These are phyloP conservation scores for Colletotrichum sp. DNA, from an alignment of 2,329 filamentous ascomycete genomes.

Conservation along the genomic window DNA sequence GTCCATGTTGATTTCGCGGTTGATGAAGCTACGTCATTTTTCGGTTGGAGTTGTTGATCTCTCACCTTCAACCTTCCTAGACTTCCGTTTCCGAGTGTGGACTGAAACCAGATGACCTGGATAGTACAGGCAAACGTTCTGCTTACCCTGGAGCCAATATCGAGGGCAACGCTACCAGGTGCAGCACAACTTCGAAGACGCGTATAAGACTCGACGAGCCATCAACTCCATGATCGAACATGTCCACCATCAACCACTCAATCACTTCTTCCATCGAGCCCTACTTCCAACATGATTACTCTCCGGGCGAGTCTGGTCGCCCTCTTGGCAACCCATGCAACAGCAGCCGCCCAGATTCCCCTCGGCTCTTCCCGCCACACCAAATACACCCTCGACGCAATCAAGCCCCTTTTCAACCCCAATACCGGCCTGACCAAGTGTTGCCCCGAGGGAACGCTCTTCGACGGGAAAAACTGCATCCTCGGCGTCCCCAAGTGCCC, in stretches of 20 bases:
- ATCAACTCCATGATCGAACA: not conserved
- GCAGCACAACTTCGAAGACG: too few species aligned
- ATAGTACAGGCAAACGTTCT: too few species aligned
- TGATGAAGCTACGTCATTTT: not conserved
- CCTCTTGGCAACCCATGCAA: not conserved
- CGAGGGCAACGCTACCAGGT: too few species aligned
- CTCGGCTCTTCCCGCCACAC: not conserved
- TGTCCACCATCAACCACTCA: not conserved
- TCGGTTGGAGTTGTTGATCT: not conserved
- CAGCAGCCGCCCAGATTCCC: not conserved
- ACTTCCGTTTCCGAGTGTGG: not conserved
- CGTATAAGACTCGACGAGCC: not conserved
- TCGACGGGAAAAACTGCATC: not conserved
- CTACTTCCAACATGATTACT: not conserved
- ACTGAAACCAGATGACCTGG: too few species aligned
- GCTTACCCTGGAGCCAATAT: too few species aligned
- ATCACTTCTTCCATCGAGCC: accelerated
- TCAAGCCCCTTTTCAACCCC: not conserved
- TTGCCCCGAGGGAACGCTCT: not conserved
- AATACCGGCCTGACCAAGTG: not conserved
- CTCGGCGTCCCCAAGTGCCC: not conserved
- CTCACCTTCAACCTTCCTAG: not conserved
- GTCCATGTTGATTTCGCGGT: too few species aligned
- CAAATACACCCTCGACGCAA: not conserved
- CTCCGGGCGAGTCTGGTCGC: not conserved